Evolutionary conservation across 2,329 filamentous ascomycete species (phyloP), one percentile per base, ranked within the genome.

Genomic region (Pyricularia grisea): DNA sequence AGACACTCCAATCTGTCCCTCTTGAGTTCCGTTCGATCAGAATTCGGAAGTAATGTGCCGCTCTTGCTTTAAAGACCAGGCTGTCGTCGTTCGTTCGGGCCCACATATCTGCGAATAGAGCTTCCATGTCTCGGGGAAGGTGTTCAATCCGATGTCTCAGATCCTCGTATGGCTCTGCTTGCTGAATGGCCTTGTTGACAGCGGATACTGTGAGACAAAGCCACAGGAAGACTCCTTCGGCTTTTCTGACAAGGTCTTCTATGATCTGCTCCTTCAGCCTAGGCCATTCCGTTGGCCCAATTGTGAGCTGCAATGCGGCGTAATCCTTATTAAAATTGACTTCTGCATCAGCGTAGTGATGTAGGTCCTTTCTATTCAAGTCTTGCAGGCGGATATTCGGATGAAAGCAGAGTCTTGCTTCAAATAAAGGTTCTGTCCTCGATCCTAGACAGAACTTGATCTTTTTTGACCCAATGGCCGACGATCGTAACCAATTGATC

Each of bases 91-190:
- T 60, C 4, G 27, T 23, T 28, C 67, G 27, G 5, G 20, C 11
- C 67, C 67, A 68, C 67, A 68, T 68, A 11, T 68, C 67, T 10
- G 31, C 28, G 31, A 64, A 68, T 5, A 68, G 58, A 6, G 33
- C 28, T 14, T 20, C 7, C 17, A 68, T n/a, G 33, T 68, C 67
- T n/a, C 23, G n/a, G 17, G 67, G 67, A 30, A 68, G 36, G 23
- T 23, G 20, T 4, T 25, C 5, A 12, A 68, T 63, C 55, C 67
- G 30, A 25, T 68, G 55, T 2, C 17, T 1, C 4, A 68, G 27
- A 20, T 31, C n/a, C n/a, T n/a, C n/a, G n/a, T n/a, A n/a, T n/a
- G n/a, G n/a, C n/a, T n/a, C n/a, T n/a, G n/a, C n/a, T n/a, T n/a
- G n/a, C n/a, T n/a, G n/a, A n/a, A n/a, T n/a, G n/a, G n/a, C n/a